Base-by-base conservation (phyloP, 108 stramenopile genomes). In the Skeletonema potamos region DNA sequence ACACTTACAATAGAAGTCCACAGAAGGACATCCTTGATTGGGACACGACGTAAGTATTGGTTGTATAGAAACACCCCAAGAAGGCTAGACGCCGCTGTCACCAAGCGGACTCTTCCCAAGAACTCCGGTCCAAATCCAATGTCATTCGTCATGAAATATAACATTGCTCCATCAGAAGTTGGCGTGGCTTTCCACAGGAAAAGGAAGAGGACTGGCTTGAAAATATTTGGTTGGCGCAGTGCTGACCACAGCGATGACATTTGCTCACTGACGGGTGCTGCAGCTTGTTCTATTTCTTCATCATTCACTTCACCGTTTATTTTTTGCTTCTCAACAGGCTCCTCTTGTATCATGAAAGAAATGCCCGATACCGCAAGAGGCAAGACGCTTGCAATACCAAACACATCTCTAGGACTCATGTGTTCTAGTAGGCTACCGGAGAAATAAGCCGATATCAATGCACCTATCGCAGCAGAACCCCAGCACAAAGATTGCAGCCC, bases 111-210 rank as follows among this genome's bases (percentile, higher is more conserved):
- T n/a, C 93, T 62, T 7, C 97, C 97, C 22, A 98, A 66, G 67
- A 98, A 96, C 74, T 97, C 96, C 7, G 97, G 94, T 39, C 90
- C 91, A 48, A 98, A 84, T 44, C 90, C 87, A 17, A 98, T 79
- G n/a, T 96, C 95, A 69, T 96, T 84, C 3, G 96, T 97, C 61
- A 96, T 72, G 66, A 96, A 98, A 63, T 93, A 98, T 29, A 98
- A 83, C 78, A 96, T 93, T 15, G 97, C 97, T 10, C 92, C 89
- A 57, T 96, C 97, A 44, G 87, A 82, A 18, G 93, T 89, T 26
- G 97, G 97, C 17, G 96, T 97, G 7, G 96, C 89, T 83, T 96
- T 91, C 97, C 97, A 98, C 24, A 97, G 72, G 74, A 98, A 96
- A 18, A 98, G 58, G 67, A 96, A 98, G 0, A 95, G 69, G 4